These are phyloP conservation scores for Naganishia antarctica DNA, from an alignment of 768 basidiomycete genomes.

Conservation along the genomic window DNA sequence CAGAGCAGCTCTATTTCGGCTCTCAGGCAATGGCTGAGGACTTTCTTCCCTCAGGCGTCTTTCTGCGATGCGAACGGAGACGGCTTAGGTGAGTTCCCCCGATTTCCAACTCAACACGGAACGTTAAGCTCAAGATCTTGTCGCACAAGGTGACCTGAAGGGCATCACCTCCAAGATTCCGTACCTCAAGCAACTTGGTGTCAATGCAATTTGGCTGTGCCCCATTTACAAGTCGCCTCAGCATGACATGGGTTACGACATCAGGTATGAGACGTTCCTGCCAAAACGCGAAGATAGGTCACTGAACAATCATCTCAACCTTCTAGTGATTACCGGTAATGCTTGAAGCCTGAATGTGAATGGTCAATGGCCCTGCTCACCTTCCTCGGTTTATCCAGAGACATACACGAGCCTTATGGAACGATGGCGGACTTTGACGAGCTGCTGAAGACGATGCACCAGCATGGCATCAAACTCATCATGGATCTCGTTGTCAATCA, in stretches of 20 bases:
- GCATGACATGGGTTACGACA: conserved; percentile 67
- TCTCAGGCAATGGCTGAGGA: not conserved
- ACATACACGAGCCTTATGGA: conserved; percentile 60
- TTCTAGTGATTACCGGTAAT: conserved; percentile 15
- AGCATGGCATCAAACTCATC: conserved; percentile 66
- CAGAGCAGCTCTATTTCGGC: not conserved
- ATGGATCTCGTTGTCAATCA: conserved; percentile 77
- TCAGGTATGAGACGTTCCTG: conserved; percentile 38
- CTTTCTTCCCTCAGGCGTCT: conserved; percentile 48
- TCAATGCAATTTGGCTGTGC: conserved; percentile 65
- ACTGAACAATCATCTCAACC: not conserved
- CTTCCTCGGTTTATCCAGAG: conserved; percentile 29
- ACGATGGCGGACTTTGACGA: conserved; percentile 19
- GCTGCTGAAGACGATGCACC: conserved; percentile 52
- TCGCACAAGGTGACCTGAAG: conserved; percentile 65
- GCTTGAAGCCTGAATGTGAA: too few species aligned
- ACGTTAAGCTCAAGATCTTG: conserved; percentile 31
- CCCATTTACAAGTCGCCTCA: conserved; percentile 67
- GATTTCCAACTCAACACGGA: not conserved
- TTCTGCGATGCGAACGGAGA: conserved; percentile 70
- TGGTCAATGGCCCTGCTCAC: not conserved
- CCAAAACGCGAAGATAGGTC: too few species aligned
- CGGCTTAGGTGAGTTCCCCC: conserved; percentile 52
- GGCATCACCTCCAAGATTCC: conserved; percentile 64
- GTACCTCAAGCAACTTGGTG: conserved; percentile 65